phyloP scores from a whole-genome alignment of 768 basidiomycete species.

The Pleurotus djamor region DNA sequence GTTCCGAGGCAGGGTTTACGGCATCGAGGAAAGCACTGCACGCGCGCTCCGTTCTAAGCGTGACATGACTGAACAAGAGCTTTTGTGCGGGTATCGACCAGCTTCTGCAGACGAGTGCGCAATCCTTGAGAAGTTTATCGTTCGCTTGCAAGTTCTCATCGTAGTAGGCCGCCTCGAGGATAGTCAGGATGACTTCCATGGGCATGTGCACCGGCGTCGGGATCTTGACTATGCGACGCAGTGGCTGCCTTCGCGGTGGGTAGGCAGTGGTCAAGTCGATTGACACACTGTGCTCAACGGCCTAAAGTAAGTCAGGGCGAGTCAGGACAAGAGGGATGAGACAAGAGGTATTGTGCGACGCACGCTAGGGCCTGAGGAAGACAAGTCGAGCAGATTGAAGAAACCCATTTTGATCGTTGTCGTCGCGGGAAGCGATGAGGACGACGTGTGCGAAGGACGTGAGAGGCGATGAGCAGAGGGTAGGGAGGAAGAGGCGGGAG shows the following conservation, averaged over 20 bases:
- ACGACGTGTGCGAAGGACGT: constrained; percentile 8
- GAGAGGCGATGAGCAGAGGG: constrained; percentile 11
- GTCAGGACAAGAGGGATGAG: constrained; percentile 18
- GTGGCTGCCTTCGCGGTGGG: constrained; percentile 17
- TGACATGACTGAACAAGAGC: constrained; percentile 58
- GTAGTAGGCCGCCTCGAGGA: constrained; percentile 57
- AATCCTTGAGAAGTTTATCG: constrained; percentile 43
- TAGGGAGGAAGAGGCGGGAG: constrained; percentile 10
- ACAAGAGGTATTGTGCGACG: constrained; percentile 14
- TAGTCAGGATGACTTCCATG: constrained; percentile 58
- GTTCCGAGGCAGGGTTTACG: constrained; percentile 41
- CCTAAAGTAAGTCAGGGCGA: constrained; percentile 22
- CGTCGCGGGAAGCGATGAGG: constrained; percentile 7
- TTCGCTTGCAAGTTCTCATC: constrained; percentile 32
- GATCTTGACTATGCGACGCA: constrained; percentile 11
- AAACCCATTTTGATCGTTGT: constrained; percentile 21
- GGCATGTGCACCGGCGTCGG: constrained; percentile 37
- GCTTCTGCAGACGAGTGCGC: constrained; percentile 61
- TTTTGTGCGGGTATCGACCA: constrained; percentile 69
- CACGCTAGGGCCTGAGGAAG: constrained; percentile 15
- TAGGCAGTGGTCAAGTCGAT: constrained; percentile 31
- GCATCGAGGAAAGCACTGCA: constrained; percentile 54
- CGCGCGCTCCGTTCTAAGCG: constrained; percentile 49
- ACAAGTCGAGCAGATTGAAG: constrained; percentile 27
- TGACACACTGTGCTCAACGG: constrained; percentile 32